Conservation (phyloP, 1,284 basidiomycete genomes). For the Cutaneotrichosporon daszewskae region DNA sequence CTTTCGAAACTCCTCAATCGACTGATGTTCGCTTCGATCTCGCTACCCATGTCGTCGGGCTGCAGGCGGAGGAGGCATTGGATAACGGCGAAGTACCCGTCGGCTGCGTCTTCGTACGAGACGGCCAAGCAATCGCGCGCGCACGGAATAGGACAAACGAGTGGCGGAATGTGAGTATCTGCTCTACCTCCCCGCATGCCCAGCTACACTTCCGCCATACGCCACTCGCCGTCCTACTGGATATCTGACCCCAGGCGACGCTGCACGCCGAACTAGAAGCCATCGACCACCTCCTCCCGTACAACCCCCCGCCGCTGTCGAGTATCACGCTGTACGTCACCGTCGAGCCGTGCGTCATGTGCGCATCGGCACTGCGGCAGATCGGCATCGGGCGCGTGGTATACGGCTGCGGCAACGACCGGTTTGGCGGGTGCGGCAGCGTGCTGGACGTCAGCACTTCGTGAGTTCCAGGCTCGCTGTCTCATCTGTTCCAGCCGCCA, state of each 20-base stretch:
- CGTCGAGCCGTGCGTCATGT: constrained; percentile 99
- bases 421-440: constrained; percentile 96
- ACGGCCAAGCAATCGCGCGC: constrained; percentile 67
- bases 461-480: no score
- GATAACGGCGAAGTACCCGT: constrained; percentile 86
- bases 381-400: constrained; percentile 85
- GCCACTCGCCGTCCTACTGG: neutral
- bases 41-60: neutral
- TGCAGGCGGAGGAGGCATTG: constrained; percentile 66
- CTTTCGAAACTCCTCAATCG: neutral
- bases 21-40: neutral
- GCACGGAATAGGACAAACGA: constrained; percentile 94
- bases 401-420: constrained; percentile 92
- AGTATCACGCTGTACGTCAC: constrained; percentile 91
- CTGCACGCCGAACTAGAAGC: constrained; percentile 97
- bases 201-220: constrained; percentile 1
- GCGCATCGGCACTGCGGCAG: constrained; percentile 88
- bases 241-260: constrained; percentile 62
- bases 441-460: constrained; percentile 77
- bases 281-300: constrained; percentile 78
- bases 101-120: constrained; percentile 88
- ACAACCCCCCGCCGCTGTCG: constrained; percentile 59
- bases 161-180: constrained; percentile 68
- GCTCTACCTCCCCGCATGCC: no score
- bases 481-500: no score